Evolutionary conservation across 495 filamentous ascomycete species (phyloP), one percentile per base, ranked within the genome.

Genomic region (Daldinia caldariorum): DNA sequence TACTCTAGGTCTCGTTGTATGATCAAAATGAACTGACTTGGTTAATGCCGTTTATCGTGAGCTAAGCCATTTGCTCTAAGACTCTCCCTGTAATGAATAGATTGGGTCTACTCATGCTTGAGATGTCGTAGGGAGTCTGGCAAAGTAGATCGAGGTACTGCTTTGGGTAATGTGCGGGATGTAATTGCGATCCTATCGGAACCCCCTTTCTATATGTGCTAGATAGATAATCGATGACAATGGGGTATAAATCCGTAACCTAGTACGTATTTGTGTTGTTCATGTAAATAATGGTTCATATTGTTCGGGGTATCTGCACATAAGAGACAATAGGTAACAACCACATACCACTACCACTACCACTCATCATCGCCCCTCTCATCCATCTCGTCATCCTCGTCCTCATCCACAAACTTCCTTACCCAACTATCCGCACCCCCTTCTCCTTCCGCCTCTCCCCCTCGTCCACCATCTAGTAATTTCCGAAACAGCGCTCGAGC

Each of bases 401-500:
- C 74, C 47, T 70, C 61, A 9, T 49, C 38, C 59, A 76, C 32
- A 20, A 80, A 70, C 66, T 51, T 61, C 73, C 58, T 16, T 8
- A 76, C 77, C 57, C 72, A 71, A 12, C 69, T 73, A 43, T 79
- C 43, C 43, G 43, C 43, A 2, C 43, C 43, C 18, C 43, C 43
- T 20, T 47, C 43, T 16, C 43, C 43, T 18, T 47, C 43, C 18
- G 9, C 74, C 37, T 79, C 76, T 18, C 79, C 32, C 71, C 59
- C 63, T 1, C 77, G 76, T 7, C 74, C 75, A 0, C 58, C 71
- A 16, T 78, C 70, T 62, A 65, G 50, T 5, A 80, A 74, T 59
- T 66, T 68, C 20, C 43, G 26, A 39, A 84, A 78, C 10, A 77
- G 49, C 13, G 5, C 35, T 58, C 71, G 63, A 10, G 82, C 81